phyloP scores from a whole-genome alignment of 2,329 filamentous ascomycete genomes.

The Lachnellula cervina region DNA sequence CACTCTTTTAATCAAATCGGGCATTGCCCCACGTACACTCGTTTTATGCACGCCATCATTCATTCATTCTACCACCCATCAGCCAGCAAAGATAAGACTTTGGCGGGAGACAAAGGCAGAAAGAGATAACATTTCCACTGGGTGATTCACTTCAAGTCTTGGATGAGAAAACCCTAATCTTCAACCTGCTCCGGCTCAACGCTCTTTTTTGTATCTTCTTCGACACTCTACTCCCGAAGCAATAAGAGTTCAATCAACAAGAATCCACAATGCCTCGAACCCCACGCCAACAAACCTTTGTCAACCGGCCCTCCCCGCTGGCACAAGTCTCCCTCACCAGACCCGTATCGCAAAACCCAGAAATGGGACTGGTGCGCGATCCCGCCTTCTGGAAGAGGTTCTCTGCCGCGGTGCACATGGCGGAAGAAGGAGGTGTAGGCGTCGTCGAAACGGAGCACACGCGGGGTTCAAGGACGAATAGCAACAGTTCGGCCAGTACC shows the following conservation, averaged over 20 bases:
- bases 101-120: background rate
- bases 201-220: background rate
- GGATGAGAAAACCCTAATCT: background rate
- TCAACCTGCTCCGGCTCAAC: background rate
- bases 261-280: constrained; percentile 18
- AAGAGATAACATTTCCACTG: background rate
- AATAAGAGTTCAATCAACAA: background rate
- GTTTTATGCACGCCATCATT: background rate
- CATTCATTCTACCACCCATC: background rate
- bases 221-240: background rate
- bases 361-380: constrained; percentile 28
- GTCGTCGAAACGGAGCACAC: background rate
- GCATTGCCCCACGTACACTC: background rate
- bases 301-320: constrained; percentile 29
- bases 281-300: constrained; percentile 14
- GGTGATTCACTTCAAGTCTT: background rate
- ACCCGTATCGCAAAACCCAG: constrained; percentile 18
- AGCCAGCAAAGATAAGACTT: background rate
- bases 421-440: constrained; percentile 20
- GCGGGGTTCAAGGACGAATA: constrained; percentile 5
- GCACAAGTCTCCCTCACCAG: constrained; percentile 27
- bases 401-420: constrained; percentile 27
- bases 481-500: constrained; percentile 14
- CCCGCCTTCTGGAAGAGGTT: constrained; percentile 33
- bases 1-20: background rate